A percentile compares a stretch with the other conserved stretches of the same genome.
These are phyloP conservation scores for Fusarium dlaminii DNA, from an alignment of 2,329 filamentous ascomycete species.

Conservation along the genomic window DNA sequence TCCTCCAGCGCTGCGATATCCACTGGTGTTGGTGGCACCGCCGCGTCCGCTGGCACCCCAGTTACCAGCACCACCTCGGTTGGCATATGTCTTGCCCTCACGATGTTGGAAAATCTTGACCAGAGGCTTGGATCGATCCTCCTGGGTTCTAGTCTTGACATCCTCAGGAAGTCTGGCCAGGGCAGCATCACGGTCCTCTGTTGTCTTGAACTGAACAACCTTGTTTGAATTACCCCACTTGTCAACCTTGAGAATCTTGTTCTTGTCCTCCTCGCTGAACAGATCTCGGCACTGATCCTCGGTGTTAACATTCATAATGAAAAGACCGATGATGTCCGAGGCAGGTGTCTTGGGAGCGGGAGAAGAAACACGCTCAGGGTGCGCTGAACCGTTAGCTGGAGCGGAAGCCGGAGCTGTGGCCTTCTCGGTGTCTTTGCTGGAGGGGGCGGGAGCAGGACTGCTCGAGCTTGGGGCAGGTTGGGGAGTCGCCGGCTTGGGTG, in stretches of 20 bases:
- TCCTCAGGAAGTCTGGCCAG: slow-evolving; percentile 79
- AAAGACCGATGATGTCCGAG: slow-evolving; percentile 82
- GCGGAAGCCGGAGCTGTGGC: slow-evolving; percentile 53
- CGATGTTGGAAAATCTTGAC: slow-evolving; percentile 85
- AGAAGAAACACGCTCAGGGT: slow-evolving; percentile 64
- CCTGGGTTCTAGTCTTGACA: slow-evolving; percentile 75
- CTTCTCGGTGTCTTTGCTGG: slow-evolving; percentile 67
- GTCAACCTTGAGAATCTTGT: slow-evolving; percentile 81
- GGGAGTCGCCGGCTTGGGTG: slow-evolving; percentile 56
- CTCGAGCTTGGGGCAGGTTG: slow-evolving; percentile 58
- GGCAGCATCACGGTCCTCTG: slow-evolving; percentile 82
- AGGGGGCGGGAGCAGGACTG: slow-evolving; percentile 51
- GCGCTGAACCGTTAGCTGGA: slow-evolving; percentile 63
- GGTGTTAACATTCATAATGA: slow-evolving; percentile 85
- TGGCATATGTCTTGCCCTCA: slow-evolving; percentile 63
- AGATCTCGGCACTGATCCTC: slow-evolving; percentile 85
- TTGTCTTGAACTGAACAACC: slow-evolving; percentile 84
- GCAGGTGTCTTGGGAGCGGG: slow-evolving; percentile 67
- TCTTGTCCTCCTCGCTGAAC: slow-evolving; percentile 83
- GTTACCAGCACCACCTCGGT: slow-evolving; percentile 72
- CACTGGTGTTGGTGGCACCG: slow-evolving; percentile 67
- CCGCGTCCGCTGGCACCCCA: slow-evolving; percentile 75
- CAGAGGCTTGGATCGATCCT: slow-evolving; percentile 80
- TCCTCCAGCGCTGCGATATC: slow-evolving; percentile 85
- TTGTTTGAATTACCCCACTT: slow-evolving; percentile 83